Conservation (phyloP, 164 flowering plant species). For the Kalanchoe fedtschenkoi region DNA sequence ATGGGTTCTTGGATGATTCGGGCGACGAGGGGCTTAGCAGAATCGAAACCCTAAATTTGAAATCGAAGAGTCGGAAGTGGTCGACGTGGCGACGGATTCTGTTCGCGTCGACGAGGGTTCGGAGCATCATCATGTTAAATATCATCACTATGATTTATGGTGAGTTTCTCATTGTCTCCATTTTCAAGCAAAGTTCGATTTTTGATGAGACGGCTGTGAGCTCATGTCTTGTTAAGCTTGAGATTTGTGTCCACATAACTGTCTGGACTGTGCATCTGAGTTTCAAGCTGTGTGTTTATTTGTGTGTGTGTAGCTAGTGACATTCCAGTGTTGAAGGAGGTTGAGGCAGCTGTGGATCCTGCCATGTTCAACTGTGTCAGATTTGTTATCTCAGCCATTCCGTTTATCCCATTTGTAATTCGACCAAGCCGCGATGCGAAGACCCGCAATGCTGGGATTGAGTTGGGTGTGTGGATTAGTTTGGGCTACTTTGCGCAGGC, state of each 20-base stretch:
- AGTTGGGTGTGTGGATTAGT: conserved; percentile 87
- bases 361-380: conserved; percentile 60
- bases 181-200: background rate
- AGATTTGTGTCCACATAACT: no score
- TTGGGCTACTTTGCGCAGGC: conserved; percentile 76
- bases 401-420: conserved; percentile 59
- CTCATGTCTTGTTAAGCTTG: no score
- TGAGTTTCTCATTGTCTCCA: conserved; percentile 10
- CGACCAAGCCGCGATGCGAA: conserved; percentile 36
- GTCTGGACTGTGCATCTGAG: no score
- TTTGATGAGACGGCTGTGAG: no score
- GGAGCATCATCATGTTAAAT: conserved; percentile 72
- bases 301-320: conserved; percentile 50
- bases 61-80: conserved; percentile 25
- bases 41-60: conserved; percentile 9
- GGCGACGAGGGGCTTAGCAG: conserved; percentile 3
- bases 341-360: conserved; percentile 63
- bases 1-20: background rate
- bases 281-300: background rate
- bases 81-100: conserved; percentile 59
- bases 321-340: conserved; percentile 74
- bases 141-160: conserved; percentile 58
- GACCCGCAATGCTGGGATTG: conserved; percentile 63
- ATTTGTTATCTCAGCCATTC: conserved; percentile 57
- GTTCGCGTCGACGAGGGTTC: conserved; percentile 55